Evolutionary conservation across 2,329 filamentous ascomycete species (phyloP), one percentile per base, ranked within the genome.

Genomic region (Fusarium virguliforme): DNA sequence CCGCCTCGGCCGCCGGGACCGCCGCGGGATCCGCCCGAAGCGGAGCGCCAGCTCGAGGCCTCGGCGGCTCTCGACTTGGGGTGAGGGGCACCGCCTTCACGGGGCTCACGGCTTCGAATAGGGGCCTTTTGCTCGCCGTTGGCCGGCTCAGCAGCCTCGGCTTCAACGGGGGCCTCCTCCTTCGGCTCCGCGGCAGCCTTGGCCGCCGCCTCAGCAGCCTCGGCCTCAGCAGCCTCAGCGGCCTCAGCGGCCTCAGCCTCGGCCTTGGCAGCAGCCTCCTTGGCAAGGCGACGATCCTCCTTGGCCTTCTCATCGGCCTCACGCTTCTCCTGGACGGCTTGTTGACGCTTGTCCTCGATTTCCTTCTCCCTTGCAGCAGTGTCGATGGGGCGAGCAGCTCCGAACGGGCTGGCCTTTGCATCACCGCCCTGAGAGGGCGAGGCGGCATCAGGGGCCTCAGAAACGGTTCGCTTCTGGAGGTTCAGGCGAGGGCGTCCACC

Each of bases 331-430:
- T 90, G 90, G 28, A 94, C 70, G 7, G 89, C 88, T 64, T 93
- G 86, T 76, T 92, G 86, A 72, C 92, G 89, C 87, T 94, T 97
- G 84, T 97, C 94, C 61, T 97, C 95, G 64, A 99, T 90, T 81
- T 97, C 91, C 76, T 91, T 92, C 84, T 98, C 95, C 73, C 93
- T 91, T 13, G 94, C 89, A 50, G 94, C 93, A 51, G 95, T 98
- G 82, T 99, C 95, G 75, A 98, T 97, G 61, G 96, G 96, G 69
- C 92, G 91, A 62, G 96, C 96, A 67, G 93, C 95, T 76, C 96
- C 96, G 79, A 99, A 99, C 41, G 94, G 94, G 81, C 92, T 98
- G 28, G 94, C 88, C 85, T 98, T 98, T 43, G 93, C 85, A 76
- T 96, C 92, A 32, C 83, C 79, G 18, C 84, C 75, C n/a, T 82